Evolutionary conservation across 176 grass and related monocot genomes (phyloP).

Genomic region (Eleusine coracana): DNA sequence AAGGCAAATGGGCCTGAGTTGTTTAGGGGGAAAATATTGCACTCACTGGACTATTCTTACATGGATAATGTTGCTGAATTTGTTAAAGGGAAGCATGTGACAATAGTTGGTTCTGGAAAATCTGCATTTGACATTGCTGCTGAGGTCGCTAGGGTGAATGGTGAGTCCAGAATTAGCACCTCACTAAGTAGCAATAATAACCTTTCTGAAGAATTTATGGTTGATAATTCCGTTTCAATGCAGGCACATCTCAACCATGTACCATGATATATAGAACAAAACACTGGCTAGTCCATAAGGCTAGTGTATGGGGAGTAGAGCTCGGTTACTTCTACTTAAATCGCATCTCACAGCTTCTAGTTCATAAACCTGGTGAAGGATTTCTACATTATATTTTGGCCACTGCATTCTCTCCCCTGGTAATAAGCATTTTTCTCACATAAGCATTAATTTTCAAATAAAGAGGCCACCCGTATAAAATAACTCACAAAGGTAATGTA

Average conservation of each 20-base stretch:
- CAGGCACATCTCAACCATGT: slow-evolving; percentile 65
- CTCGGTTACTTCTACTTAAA: slow-evolving; percentile 68
- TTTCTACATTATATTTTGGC: slow-evolving; percentile 58
- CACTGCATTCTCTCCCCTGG: slow-evolving; percentile 68
- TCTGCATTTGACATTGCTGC: slow-evolving; percentile 82
- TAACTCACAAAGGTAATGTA: slow-evolving; percentile 21
- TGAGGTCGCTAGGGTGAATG: slow-evolving; percentile 75
- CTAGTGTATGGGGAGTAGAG: slow-evolving; percentile 50
- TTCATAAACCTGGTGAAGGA: slow-evolving; percentile 90
- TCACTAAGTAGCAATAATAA: slow-evolving; percentile 18
- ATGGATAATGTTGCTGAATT: slow-evolving; percentile 63
- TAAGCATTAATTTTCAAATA: slow-evolving; percentile 11
- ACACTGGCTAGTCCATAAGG: slow-evolving; percentile 63
- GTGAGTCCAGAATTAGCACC: slow-evolving; percentile 40
- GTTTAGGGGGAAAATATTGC: slow-evolving; percentile 70
- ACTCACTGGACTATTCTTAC: slow-evolving; percentile 78
- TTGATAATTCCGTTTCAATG: slow-evolving; percentile 34
- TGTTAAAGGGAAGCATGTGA: slow-evolving; percentile 59
- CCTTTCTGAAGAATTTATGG: slow-evolving; percentile 3
- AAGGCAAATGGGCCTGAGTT: slow-evolving; percentile 57
- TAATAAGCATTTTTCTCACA: slow-evolving; percentile 28
- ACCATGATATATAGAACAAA: slow-evolving; percentile 74
- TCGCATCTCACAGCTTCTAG: slow-evolving; percentile 72
- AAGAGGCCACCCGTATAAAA: slow-evolving; percentile 19
- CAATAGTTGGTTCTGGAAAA: slow-evolving; percentile 70